A percentile compares a stretch with the other conserved stretches of the same genome.
These are phyloP conservation scores for Brassica rapa DNA, from an alignment of 345 rosid genomes.

Conservation along the genomic window DNA sequence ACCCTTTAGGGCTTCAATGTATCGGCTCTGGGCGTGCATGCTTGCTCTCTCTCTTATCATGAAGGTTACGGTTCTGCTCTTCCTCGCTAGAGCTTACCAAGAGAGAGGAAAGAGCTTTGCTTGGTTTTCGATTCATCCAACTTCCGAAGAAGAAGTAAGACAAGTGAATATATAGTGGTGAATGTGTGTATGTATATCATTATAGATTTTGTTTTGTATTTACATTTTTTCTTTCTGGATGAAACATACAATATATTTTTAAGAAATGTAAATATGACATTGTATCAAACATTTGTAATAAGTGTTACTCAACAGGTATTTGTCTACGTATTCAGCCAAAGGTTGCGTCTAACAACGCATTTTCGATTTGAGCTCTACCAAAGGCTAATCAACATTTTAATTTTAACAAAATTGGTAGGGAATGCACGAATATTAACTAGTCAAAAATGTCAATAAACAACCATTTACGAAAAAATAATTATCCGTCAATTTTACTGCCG, in stretches of 20 bases:
- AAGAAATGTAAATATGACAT: conserved; percentile 30
- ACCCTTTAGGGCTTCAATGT: conserved; percentile 43
- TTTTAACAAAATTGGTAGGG: too few relatives aligned
- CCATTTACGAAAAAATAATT: conserved; percentile 4
- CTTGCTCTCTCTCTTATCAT: conserved; percentile 52
- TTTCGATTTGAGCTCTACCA: not conserved
- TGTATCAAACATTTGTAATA: conserved; percentile 21
- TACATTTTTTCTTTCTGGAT: not conserved
- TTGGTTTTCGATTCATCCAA: conserved; percentile 44
- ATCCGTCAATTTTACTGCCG: conserved; percentile 40
- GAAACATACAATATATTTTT: not conserved
- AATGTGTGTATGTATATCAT: not conserved
- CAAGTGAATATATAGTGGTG: conserved; percentile 11
- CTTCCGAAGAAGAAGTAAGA: conserved; percentile 10
- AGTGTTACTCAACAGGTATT: conserved; percentile 12
- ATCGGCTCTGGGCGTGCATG: conserved; percentile 58
- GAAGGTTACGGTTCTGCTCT: conserved; percentile 46
- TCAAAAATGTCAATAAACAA: too few relatives aligned
- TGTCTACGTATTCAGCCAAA: not conserved
- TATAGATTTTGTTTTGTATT: not conserved
- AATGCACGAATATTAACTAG: too few relatives aligned
- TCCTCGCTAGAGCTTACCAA: conserved; percentile 51
- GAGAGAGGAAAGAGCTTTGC: conserved; percentile 49
- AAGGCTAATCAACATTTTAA: not conserved
- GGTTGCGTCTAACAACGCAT: not conserved